Evolutionary conservation across 179 eudicot genomes (phyloP).

Genomic region (Silene noctiflora): DNA sequence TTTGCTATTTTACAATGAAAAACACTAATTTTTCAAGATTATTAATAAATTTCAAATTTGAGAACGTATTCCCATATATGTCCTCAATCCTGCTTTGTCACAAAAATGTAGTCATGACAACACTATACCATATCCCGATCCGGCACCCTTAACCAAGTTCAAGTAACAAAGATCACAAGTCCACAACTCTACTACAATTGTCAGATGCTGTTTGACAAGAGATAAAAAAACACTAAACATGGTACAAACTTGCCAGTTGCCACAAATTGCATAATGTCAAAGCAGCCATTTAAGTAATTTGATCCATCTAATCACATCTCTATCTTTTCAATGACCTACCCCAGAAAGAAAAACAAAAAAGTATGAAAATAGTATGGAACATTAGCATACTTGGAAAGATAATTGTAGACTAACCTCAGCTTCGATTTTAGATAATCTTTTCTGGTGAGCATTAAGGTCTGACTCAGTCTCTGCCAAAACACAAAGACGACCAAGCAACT

Average conservation of each 20-base stretch:
- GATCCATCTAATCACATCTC: background rate
- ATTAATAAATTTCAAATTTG: no score
- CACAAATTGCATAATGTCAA: background rate
- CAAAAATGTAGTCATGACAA: no score
- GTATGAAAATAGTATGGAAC: background rate
- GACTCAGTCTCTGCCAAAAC: constrained; percentile 77
- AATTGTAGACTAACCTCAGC: constrained; percentile 56
- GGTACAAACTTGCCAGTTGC: no score
- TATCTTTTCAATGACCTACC: background rate
- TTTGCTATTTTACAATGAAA: no score
- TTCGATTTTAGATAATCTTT: constrained; percentile 71
- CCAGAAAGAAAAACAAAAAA: background rate
- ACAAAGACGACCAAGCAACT: constrained; percentile 74
- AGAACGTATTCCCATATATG: no score
- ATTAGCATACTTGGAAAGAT: constrained; percentile 4
- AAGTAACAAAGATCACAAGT: no score
- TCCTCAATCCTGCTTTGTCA: no score
- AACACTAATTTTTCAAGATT: no score
- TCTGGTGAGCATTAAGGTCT: constrained; percentile 66
- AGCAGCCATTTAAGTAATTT: background rate
- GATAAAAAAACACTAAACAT: background rate
- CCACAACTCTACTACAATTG: background rate
- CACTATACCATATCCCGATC: no score
- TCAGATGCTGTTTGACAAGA: background rate
- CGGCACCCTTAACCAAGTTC: no score